Evolutionary conservation across 768 basidiomycete genomes (phyloP).

Genomic region (Zangia roseola): DNA sequence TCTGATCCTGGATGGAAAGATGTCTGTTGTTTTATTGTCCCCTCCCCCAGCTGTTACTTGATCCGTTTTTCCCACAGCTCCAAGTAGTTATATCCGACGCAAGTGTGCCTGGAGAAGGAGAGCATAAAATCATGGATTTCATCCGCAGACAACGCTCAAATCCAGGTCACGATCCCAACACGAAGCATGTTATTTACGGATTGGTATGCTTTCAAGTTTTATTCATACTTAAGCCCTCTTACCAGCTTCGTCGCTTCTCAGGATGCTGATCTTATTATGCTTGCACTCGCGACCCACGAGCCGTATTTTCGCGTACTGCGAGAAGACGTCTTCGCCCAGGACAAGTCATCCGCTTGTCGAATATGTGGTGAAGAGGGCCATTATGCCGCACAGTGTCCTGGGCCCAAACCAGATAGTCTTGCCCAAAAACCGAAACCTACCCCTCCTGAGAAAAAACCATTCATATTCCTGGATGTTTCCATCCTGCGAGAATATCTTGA

Average conservation of each 20-base stretch:
- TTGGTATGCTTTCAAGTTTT: constrained; percentile 51
- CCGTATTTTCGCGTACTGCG: constrained; percentile 96
- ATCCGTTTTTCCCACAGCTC: constrained; percentile 47
- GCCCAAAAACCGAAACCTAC: constrained; percentile 39
- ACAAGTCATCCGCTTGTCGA: constrained; percentile 77
- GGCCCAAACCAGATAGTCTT: constrained; percentile 63
- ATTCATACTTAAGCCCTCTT: not conserved
- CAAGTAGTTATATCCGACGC: constrained; percentile 98
- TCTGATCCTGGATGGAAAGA: constrained; percentile 95
- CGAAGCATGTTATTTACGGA: constrained; percentile 95
- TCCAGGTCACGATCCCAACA: constrained; percentile 91
- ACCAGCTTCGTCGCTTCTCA: constrained; percentile 30
- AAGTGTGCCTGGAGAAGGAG: constrained; percentile 96
- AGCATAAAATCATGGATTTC: constrained; percentile 99
- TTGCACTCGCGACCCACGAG: constrained; percentile 95
- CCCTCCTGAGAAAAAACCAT: constrained; percentile 78
- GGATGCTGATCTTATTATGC: constrained; percentile 99
- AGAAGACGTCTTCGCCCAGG: constrained; percentile 95
- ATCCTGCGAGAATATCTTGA: constrained; percentile 97
- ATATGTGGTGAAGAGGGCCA: constrained; percentile 95
- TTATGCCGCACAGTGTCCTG: constrained; percentile 92
- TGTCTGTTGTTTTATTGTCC: constrained; percentile 42
- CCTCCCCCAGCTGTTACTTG: not conserved
- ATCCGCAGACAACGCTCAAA: constrained; percentile 88
- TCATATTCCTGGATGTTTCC: constrained; percentile 98